Conservation (phyloP, 2,329 filamentous ascomycete species). For the Thelonectria blattea region DNA sequence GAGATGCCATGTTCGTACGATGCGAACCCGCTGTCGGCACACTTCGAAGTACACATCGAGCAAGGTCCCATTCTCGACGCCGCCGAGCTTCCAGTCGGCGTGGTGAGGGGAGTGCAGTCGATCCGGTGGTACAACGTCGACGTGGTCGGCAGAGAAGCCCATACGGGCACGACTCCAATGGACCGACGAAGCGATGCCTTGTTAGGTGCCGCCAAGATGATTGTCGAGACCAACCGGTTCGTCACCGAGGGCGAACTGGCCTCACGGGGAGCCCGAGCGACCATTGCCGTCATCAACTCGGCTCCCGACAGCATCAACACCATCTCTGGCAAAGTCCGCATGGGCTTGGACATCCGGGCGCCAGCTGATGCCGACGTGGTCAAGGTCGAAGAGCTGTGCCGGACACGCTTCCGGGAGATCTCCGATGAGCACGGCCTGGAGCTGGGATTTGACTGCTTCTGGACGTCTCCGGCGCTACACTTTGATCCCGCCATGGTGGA, state of each 20-base stretch:
- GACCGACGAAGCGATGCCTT: slow-evolving; percentile 37
- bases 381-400: slow-evolving; percentile 53
- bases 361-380: slow-evolving; percentile 59
- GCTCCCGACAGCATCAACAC: slow-evolving; percentile 70
- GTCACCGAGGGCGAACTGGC: slow-evolving; percentile 18
- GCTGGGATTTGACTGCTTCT: slow-evolving; percentile 66
- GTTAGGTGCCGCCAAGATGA: slow-evolving; percentile 37
- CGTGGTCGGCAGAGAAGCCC: slow-evolving; percentile 28
- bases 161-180: slow-evolving; percentile 34
- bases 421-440: slow-evolving; percentile 56
- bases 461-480: slow-evolving; percentile 50
- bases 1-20: slow-evolving; percentile 35
- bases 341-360: slow-evolving; percentile 68
- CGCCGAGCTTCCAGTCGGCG: not conserved
- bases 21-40: slow-evolving; percentile 69
- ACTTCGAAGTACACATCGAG: slow-evolving; percentile 85
- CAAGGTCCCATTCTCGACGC: slow-evolving; percentile 54
- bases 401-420: slow-evolving; percentile 52
- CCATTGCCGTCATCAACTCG: slow-evolving; percentile 33
- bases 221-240: slow-evolving; percentile 32
- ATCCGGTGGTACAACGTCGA: slow-evolving; percentile 28
- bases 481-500: slow-evolving; percentile 10
- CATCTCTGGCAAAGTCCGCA: slow-evolving; percentile 67
- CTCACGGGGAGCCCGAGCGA: slow-evolving; percentile 26
- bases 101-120: slow-evolving; percentile 26